Evolutionary conservation across 176 grass and related monocot species (phyloP).

Genomic region (Avena atlantica): DNA sequence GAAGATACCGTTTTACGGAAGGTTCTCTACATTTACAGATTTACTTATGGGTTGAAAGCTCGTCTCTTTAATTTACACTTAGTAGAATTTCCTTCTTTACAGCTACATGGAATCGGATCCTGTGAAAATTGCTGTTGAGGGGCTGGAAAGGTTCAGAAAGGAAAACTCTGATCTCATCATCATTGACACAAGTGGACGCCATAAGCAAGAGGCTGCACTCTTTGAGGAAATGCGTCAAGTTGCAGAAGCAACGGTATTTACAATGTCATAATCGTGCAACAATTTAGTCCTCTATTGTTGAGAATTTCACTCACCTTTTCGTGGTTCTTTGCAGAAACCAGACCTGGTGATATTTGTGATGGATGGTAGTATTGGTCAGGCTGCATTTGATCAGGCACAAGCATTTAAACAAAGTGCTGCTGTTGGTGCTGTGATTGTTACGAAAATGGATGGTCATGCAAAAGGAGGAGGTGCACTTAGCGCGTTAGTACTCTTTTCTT

Average conservation of each 20-base stretch:
- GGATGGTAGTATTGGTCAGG: slow-evolving; percentile 90
- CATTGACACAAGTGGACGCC: slow-evolving; percentile 78
- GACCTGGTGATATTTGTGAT: slow-evolving; percentile 91
- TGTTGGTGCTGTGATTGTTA: slow-evolving; percentile 82
- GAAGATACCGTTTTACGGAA: slow-evolving; percentile 85
- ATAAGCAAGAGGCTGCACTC: slow-evolving; percentile 78
- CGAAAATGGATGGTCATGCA: slow-evolving; percentile 87
- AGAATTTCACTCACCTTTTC: slow-evolving; percentile 34
- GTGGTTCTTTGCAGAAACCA: slow-evolving; percentile 65
- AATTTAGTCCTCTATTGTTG: background rate
- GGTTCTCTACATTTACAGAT: slow-evolving; percentile 41
- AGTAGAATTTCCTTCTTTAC: slow-evolving; percentile 34
- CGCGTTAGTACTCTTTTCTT: slow-evolving; percentile 65
- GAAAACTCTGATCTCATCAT: slow-evolving; percentile 84
- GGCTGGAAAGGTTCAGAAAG: slow-evolving; percentile 80
- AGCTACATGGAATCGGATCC: slow-evolving; percentile 85
- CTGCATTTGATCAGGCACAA: slow-evolving; percentile 87
- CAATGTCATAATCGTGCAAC: background rate
- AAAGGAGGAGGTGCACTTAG: slow-evolving; percentile 94
- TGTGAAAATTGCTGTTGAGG: slow-evolving; percentile 83
- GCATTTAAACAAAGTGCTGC: slow-evolving; percentile 85
- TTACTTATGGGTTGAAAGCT: slow-evolving; percentile 1
- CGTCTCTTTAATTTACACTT: slow-evolving; percentile 12
- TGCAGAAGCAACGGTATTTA: slow-evolving; percentile 76
- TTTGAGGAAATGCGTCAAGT: slow-evolving; percentile 92